Percentiles rank a stretch among this genome's conserved stretches.
Evolutionary conservation across 768 basidiomycete species (phyloP).

Genomic region (Candolleomyces aberdarensis): DNA sequence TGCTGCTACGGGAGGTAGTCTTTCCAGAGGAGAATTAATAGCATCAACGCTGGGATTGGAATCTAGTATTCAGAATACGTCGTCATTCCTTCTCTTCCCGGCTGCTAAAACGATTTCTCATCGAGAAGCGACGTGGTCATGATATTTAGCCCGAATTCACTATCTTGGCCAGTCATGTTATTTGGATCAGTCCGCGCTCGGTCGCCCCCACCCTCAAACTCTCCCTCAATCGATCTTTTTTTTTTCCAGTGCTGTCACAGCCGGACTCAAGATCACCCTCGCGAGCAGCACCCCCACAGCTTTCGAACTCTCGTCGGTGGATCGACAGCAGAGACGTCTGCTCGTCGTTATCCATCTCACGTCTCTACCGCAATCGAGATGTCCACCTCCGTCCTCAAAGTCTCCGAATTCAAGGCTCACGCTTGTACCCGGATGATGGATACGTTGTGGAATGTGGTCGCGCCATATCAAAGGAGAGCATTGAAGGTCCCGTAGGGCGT

Average conservation of each 20-base stretch:
- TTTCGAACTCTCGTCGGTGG: conserved; percentile 14
- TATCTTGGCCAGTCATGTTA: conserved; percentile 13
- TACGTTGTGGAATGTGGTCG: conserved; percentile 2
- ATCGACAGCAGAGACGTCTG: conserved; percentile 8
- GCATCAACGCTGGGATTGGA: conserved; percentile 15
- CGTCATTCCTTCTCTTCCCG: neutral
- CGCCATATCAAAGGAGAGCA: neutral
- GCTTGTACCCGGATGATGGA: conserved; percentile 14
- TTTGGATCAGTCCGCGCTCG: conserved; percentile 8
- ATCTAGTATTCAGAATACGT: conserved; percentile 19
- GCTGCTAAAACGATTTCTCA: neutral
- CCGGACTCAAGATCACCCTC: conserved; percentile 9
- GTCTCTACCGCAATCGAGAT: conserved; percentile 11
- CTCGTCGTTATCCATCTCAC: conserved; percentile 8
- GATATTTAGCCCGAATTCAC: conserved; percentile 11
- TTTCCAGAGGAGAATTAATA: conserved; percentile 20
- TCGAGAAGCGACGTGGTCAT: conserved; percentile 13
- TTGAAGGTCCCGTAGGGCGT: conserved; percentile 8
- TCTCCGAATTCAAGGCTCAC: conserved; percentile 10
- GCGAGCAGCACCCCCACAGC: conserved; percentile 8
- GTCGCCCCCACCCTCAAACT: neutral
- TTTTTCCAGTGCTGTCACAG: conserved; percentile 3
- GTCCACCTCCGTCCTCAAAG: conserved; percentile 14
- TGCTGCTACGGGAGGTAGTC: conserved; percentile 12
- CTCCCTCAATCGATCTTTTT: neutral